phyloP scores from a whole-genome alignment of 352 stramenopile genomes.

The Ophiocytium majus region DNA sequence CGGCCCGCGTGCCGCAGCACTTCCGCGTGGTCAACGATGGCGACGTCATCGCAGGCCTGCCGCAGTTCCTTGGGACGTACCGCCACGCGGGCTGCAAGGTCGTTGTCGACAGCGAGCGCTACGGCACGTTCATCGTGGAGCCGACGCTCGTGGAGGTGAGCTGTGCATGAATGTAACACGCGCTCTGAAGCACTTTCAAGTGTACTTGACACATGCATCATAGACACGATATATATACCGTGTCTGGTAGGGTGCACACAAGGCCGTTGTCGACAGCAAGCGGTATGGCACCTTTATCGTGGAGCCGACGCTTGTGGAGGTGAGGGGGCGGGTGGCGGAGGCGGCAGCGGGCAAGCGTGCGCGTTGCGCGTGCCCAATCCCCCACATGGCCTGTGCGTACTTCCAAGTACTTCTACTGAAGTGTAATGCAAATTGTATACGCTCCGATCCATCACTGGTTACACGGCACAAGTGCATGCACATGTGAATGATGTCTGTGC shows the following conservation, averaged over 20 bases:
- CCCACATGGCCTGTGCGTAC: not conserved
- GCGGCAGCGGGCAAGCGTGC: not conserved
- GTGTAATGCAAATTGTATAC: too few species aligned
- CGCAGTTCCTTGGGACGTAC: slow-evolving; percentile 50
- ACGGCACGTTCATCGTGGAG: slow-evolving; percentile 49
- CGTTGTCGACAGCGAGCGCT: slow-evolving; percentile 45
- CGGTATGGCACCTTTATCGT: slow-evolving; percentile 52
- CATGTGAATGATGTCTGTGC: too few species aligned
- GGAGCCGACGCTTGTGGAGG: slow-evolving; percentile 39
- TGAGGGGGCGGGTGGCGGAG: not conserved
- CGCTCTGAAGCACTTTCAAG: too few species aligned
- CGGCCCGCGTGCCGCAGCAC: slow-evolving; percentile 40
- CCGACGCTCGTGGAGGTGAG: slow-evolving; percentile 46
- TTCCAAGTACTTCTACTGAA: too few species aligned
- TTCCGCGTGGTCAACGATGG: slow-evolving; percentile 57
- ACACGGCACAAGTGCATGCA: too few species aligned
- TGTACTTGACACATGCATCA: too few species aligned
- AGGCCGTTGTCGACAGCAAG: slow-evolving; percentile 30
- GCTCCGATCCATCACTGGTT: too few species aligned
- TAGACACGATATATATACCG: not conserved
- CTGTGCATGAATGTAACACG: not conserved
- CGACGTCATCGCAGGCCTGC: slow-evolving; percentile 48
- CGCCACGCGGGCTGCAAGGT: slow-evolving; percentile 48
- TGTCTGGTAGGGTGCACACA: not conserved
- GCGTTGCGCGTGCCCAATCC: not conserved